These are phyloP conservation scores for Linnemannia exigua DNA, from an alignment of 192 early-diverging fungal genomes.

Conservation along the genomic window DNA sequence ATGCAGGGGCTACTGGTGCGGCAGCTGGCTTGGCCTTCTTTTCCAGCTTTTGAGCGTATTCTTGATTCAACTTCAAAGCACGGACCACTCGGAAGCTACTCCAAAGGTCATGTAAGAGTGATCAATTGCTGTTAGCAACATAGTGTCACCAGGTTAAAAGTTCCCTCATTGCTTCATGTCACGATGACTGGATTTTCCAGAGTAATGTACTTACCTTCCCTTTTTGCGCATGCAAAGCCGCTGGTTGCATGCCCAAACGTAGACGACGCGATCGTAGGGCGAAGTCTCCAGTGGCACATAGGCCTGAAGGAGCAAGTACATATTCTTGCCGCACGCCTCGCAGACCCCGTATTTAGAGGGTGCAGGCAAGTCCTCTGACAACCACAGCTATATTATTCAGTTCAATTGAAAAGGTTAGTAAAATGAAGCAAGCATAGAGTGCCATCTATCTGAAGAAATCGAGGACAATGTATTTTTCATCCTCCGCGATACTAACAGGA, in stretches of 20 bases:
- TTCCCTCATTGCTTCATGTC: background rate
- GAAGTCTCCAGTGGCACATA: constrained; percentile 81
- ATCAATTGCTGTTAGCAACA: background rate
- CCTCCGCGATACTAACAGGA: constrained; percentile 61
- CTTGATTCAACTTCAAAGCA: constrained; percentile 73
- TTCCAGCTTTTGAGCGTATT: constrained; percentile 70
- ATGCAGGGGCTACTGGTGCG: background rate
- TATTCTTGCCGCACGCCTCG: constrained; percentile 66
- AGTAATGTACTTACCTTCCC: constrained; percentile 63
- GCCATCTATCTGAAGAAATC: no score
- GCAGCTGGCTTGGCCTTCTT: constrained; percentile 52
- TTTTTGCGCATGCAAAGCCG: constrained; percentile 79
- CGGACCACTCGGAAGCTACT: constrained; percentile 71
- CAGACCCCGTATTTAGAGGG: constrained; percentile 60
- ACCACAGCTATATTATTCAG: constrained; percentile 55
- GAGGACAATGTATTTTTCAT: background rate
- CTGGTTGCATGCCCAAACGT: constrained; percentile 86
- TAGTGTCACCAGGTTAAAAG: no score
- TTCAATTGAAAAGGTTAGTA: background rate
- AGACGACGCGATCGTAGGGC: constrained; percentile 80
- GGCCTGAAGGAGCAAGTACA: constrained; percentile 81
- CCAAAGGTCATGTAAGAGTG: background rate
- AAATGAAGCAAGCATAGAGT: background rate
- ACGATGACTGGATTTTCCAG: background rate
- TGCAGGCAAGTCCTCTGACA: constrained; percentile 48